Percentiles rank a stretch among this genome's conserved stretches.
Conservation (phyloP, 768 basidiomycete species). For the Tephrocybe sp. region DNA sequence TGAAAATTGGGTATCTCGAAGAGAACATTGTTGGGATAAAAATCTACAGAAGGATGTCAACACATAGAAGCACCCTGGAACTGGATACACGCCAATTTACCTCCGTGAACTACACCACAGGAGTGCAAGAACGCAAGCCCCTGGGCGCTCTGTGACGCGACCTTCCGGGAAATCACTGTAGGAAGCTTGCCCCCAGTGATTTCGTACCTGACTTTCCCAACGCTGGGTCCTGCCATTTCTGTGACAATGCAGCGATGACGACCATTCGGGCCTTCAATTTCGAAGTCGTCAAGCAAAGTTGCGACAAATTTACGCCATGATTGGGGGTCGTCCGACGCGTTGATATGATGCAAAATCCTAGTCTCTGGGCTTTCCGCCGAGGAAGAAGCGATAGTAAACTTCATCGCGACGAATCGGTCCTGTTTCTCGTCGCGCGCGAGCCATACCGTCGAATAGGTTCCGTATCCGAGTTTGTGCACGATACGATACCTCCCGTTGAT, state of each 20-base stretch:
- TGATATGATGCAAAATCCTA: not conserved
- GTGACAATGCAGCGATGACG: constrained; percentile 83
- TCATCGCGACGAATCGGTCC: constrained; percentile 49
- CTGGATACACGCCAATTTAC: constrained; percentile 53
- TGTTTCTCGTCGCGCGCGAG: constrained; percentile 34
- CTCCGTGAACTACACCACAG: constrained; percentile 69
- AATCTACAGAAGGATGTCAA: not conserved
- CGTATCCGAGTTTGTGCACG: constrained; percentile 58
- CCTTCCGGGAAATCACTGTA: constrained; percentile 47
- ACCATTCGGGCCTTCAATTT: constrained; percentile 75
- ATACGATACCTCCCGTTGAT: constrained; percentile 46
- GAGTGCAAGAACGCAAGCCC: constrained; percentile 58
- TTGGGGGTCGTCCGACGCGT: not conserved
- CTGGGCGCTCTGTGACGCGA: constrained; percentile 52
- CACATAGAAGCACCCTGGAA: constrained; percentile 16
- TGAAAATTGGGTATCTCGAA: constrained; percentile 1
- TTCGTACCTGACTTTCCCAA: constrained; percentile 55
- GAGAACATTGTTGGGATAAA: constrained; percentile 1
- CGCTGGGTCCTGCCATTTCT: constrained; percentile 79
- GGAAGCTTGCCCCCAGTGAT: constrained; percentile 43
- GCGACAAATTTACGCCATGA: constrained; percentile 45
- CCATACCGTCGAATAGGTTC: constrained; percentile 49
- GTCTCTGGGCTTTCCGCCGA: constrained; percentile 23
- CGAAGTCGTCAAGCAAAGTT: constrained; percentile 77
- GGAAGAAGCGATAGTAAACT: constrained; percentile 48